Conservation (phyloP, 1,284 basidiomycete species). For the Paramarasmius palmivorus region DNA sequence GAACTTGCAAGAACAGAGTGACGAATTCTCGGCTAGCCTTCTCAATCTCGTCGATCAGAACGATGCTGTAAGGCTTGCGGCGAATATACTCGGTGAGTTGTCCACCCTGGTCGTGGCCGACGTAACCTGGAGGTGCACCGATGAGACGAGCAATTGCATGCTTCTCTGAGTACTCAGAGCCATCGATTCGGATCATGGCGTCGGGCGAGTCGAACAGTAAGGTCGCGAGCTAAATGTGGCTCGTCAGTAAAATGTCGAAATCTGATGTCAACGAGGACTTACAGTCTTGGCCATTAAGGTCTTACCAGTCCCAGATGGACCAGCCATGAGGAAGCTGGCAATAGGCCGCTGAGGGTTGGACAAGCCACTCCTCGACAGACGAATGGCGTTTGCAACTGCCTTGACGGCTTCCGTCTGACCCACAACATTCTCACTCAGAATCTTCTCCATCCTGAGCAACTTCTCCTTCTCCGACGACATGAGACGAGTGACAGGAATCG, state of each 20-base stretch:
- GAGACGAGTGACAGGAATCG: slow-evolving; percentile 87
- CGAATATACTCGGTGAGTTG: slow-evolving; percentile 92
- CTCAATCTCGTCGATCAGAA: slow-evolving; percentile 86
- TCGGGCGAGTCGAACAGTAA: slow-evolving; percentile 89
- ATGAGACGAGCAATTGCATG: slow-evolving; percentile 90
- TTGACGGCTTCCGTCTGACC: slow-evolving; percentile 90
- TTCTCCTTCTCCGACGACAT: slow-evolving; percentile 93
- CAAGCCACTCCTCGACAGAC: slow-evolving; percentile 88
- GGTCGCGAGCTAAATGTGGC: slow-evolving; percentile 84
- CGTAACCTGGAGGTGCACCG: slow-evolving; percentile 87
- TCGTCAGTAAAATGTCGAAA: too few species aligned
- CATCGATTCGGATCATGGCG: slow-evolving; percentile 91
- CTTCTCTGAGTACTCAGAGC: slow-evolving; percentile 92
- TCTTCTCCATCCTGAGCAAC: slow-evolving; percentile 77
- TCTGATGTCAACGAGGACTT: slow-evolving; percentile 37
- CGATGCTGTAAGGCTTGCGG: slow-evolving; percentile 82
- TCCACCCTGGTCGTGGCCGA: slow-evolving; percentile 90
- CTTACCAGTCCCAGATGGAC: slow-evolving; percentile 90
- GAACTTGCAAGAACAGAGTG: slow-evolving; percentile 90
- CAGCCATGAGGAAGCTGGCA: slow-evolving; percentile 92
- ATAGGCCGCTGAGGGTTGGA: slow-evolving; percentile 84
- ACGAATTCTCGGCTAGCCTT: slow-evolving; percentile 91
- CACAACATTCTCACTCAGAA: slow-evolving; percentile 70
- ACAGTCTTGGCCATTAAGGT: slow-evolving; percentile 91
- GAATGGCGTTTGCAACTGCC: slow-evolving; percentile 89